A percentile compares a stretch with the other conserved stretches of the same genome.
These are phyloP conservation scores for Mycothermus thermophilus DNA, from an alignment of 495 filamentous ascomycete species.

Conservation along the genomic window DNA sequence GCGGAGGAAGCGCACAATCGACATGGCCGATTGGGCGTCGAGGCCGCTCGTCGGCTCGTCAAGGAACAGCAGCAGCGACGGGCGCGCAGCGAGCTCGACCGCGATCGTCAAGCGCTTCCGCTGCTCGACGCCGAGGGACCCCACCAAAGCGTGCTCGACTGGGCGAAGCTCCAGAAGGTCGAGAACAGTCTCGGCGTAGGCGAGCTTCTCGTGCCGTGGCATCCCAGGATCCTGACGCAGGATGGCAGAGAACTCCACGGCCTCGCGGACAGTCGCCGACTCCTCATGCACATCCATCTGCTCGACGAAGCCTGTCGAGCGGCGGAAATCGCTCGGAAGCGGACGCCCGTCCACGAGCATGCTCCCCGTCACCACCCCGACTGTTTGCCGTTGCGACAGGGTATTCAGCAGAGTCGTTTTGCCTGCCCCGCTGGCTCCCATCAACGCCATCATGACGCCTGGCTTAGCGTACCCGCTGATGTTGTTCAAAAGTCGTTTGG, in stretches of 20 bases:
- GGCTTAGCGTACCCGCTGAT: conserved; percentile 70
- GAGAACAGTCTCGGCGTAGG: conserved; percentile 79
- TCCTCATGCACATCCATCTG: conserved; percentile 78
- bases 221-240: conserved; percentile 59
- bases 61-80: conserved; percentile 59
- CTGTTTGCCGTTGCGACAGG: conserved; percentile 59
- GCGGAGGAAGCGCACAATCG: conserved; percentile 70
- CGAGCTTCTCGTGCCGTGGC: conserved; percentile 57
- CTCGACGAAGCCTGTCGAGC: conserved; percentile 72
- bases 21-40: conserved; percentile 72
- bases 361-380: conserved; percentile 55
- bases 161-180: conserved; percentile 69
- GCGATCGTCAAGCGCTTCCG: conserved; percentile 69
- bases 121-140: conserved; percentile 52
- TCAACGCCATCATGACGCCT: conserved; percentile 64
- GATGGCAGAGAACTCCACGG: conserved; percentile 64
- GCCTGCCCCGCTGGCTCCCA: conserved; percentile 76
- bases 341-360: conserved; percentile 68
- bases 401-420: conserved; percentile 56
- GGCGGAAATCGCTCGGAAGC: conserved; percentile 58
- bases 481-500: conserved; percentile 47
- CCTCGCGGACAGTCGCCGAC: conserved; percentile 75
- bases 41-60: conserved; percentile 76
- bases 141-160: conserved; percentile 71
- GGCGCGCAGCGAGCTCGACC: conserved; percentile 83